Conservation (phyloP, 352 stramenopile species). For the Thraustochytrium sp. region DNA sequence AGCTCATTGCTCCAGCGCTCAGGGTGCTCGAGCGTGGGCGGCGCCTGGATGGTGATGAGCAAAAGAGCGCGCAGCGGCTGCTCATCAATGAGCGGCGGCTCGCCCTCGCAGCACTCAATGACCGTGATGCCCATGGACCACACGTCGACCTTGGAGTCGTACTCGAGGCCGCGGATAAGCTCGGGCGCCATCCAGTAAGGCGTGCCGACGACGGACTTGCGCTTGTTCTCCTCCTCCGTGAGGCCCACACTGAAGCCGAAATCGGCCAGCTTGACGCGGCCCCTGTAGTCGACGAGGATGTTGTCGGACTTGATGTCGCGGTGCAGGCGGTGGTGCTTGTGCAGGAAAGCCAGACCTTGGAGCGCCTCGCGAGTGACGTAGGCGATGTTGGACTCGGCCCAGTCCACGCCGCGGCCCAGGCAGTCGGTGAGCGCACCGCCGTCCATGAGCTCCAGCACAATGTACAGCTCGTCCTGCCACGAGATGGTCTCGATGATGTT, state of each 20-base stretch:
- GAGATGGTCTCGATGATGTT: slow-evolving; percentile 55
- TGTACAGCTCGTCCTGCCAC: slow-evolving; percentile 56
- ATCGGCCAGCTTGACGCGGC: slow-evolving; percentile 70
- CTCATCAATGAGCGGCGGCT: slow-evolving; percentile 76
- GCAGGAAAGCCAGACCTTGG: slow-evolving; percentile 57
- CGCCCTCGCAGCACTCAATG: slow-evolving; percentile 77
- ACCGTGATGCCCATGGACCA: slow-evolving; percentile 51
- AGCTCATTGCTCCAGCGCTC: slow-evolving; percentile 66
- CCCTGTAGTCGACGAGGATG: slow-evolving; percentile 74
- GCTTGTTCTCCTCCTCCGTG: slow-evolving; percentile 55
- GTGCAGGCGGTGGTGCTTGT: slow-evolving; percentile 74
- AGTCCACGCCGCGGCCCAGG: slow-evolving; percentile 64
- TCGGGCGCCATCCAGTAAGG: slow-evolving; percentile 87
- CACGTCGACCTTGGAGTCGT: slow-evolving; percentile 61
- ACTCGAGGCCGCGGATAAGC: slow-evolving; percentile 78
- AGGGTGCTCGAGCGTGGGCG: slow-evolving; percentile 64
- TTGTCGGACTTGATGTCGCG: slow-evolving; percentile 90
- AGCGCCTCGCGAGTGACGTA: slow-evolving; percentile 57
- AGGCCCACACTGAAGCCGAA: slow-evolving; percentile 55
- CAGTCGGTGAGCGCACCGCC: slow-evolving; percentile 80
- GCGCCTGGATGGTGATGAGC: slow-evolving; percentile 63
- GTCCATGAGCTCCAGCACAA: slow-evolving; percentile 88
- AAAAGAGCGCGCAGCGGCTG: slow-evolving; percentile 67
- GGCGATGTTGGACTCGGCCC: slow-evolving; percentile 58
- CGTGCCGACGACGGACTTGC: slow-evolving; percentile 81